A percentile compares a stretch with the other conserved stretches of the same genome.
phyloP scores from a whole-genome alignment of 768 basidiomycete genomes.

The Hericium coralloides region DNA sequence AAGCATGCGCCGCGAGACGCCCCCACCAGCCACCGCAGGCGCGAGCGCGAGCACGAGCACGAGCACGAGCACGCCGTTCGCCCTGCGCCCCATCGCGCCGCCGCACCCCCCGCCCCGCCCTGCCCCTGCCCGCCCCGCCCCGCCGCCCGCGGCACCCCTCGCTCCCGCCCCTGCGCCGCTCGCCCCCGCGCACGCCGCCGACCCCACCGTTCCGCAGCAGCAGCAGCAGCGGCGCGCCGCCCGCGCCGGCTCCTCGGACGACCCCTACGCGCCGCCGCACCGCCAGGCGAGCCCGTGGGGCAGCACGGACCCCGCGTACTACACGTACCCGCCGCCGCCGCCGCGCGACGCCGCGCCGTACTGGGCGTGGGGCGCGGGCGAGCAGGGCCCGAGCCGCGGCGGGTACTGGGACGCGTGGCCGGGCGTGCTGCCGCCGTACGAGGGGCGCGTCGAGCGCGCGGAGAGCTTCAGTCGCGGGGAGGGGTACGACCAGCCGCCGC shows the following conservation, averaged over 20 bases:
- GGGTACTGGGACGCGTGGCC: slow-evolving; percentile 17
- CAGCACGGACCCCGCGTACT: slow-evolving; percentile 18
- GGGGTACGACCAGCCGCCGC: not conserved
- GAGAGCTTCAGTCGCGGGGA: slow-evolving; percentile 15
- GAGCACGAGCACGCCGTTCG: not conserved
- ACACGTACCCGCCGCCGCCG: slow-evolving; percentile 16
- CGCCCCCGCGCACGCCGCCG: no score
- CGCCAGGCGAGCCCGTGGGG: slow-evolving; percentile 8
- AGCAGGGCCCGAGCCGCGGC: slow-evolving; percentile 39
- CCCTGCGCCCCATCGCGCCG: not conserved
- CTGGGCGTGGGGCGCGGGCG: slow-evolving; percentile 32
- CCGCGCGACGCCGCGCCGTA: slow-evolving; percentile 14
- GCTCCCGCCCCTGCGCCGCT: not conserved
- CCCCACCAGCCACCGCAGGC: not conserved
- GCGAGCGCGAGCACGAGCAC: not conserved
- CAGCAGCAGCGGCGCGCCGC: no score
- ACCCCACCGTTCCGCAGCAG: no score
- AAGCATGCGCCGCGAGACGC: not conserved
- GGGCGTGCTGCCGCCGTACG: not conserved
- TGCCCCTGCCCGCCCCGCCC: not conserved
- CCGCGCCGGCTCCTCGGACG: no score
- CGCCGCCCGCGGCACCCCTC: not conserved
- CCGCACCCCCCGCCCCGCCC: not conserved
- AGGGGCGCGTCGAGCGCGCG: slow-evolving; percentile 9
- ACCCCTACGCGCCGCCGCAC: slow-evolving; percentile 15